Base-by-base conservation (phyloP, 2,329 filamentous ascomycete genomes). In the Cyanodermella asteris region DNA sequence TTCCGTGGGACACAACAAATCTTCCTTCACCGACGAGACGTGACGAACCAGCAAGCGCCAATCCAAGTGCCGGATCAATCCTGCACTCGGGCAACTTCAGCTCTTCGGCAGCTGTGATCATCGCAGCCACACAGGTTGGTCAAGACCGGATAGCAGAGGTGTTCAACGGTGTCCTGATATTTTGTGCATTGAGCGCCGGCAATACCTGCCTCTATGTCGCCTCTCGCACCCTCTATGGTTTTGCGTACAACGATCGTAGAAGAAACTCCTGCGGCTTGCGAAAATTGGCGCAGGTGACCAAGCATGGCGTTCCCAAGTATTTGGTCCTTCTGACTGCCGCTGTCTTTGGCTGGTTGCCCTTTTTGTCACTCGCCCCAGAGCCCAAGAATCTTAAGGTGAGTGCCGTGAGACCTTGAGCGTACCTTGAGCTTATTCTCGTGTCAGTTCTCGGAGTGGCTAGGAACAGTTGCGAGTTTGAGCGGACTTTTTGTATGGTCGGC, bases 331-430 rank as follows among this genome's bases (percentile, higher is more conserved):
- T 27, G 7, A 26, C 28, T 6, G 20, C 18, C 14, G 1, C 23
- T 8, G 28, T 25, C n/a, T 30, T 30, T 13, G 11, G 23, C n/a
- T 30, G 28, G 28, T 20, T 30, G 13, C 28, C 28, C n/a, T 30
- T 30, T 16, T 21, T 30, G 11, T 14, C 22, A 14, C 18, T 30
- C 14, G 71, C 15, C 16, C 7, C 7, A 13, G 27, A 13, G 10
- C 22, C 22, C 18, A 24, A 18, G 6, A 20, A 25, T 9, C 9
- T 16, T 6, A 24, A 29, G 10, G 27, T 29, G 18, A 22, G 18
- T 16, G 6, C 5, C 18, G 7, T 13, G 10, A 5, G 11, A n/a
- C 13, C 8, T 5, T 14, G 2, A 11, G 12, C 16, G 10, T 10
- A 15, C 6, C 3, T 9, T 16, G 7, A 7, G 12, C 23, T 29